These are phyloP conservation scores for Rhizopogon hawkerae DNA, from an alignment of 1,284 basidiomycete genomes.

Conservation along the genomic window DNA sequence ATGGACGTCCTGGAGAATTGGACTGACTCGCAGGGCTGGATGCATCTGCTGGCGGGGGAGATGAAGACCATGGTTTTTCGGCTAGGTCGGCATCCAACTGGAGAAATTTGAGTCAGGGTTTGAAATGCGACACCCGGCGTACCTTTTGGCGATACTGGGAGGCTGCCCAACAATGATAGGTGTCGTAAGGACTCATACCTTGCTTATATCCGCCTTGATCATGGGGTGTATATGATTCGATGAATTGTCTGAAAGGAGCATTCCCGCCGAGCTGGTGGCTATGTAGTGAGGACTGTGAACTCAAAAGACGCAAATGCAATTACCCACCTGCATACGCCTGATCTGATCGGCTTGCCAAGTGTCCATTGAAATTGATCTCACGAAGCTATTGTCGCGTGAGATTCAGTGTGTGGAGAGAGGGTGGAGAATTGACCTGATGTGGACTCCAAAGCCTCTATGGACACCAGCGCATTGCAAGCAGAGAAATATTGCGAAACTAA, in stretches of 20 bases:
- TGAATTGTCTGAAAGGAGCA: conserved; percentile 68
- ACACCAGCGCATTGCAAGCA: conserved; percentile 88
- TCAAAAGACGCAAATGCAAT: conserved; percentile 4
- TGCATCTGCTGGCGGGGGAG: conserved; percentile 46
- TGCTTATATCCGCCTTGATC: conserved; percentile 71
- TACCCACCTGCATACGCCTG: conserved; percentile 75
- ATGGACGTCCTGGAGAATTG: conserved; percentile 45
- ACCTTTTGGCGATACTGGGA: conserved; percentile 89
- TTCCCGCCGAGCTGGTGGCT: conserved; percentile 72
- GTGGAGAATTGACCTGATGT: conserved; percentile 53
- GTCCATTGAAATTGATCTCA: conserved; percentile 91
- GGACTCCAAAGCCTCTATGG: conserved; percentile 84
- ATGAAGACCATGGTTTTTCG: conserved; percentile 64
- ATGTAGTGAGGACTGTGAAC: conserved; percentile 11
- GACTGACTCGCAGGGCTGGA: conserved; percentile 25
- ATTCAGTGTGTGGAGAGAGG: background rate
- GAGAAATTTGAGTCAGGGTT: conserved; percentile 8
- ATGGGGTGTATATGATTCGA: conserved; percentile 62
- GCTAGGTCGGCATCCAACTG: conserved; percentile 67
- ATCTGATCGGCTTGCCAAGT: conserved; percentile 90
- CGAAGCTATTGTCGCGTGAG: conserved; percentile 52
- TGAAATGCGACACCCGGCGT: conserved; percentile 3
- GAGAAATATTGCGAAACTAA: conserved; percentile 77
- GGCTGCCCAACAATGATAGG: conserved; percentile 89
- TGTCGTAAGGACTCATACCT: conserved; percentile 64